Conservation (phyloP, 163 green algal genomes). For the Scenedesmus sp. region DNA sequence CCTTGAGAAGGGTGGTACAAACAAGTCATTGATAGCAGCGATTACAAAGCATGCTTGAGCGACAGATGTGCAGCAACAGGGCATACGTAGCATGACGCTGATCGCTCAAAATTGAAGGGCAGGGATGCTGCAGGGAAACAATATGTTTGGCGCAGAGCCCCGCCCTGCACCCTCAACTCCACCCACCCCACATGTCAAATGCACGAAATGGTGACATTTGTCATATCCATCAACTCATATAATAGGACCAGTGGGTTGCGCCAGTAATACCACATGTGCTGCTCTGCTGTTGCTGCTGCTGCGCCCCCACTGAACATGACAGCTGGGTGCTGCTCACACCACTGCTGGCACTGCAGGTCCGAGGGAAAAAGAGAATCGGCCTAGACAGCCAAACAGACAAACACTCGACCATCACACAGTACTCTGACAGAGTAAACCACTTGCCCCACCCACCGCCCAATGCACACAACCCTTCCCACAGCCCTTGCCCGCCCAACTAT, state of each 20-base stretch:
- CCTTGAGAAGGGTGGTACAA: too few relatives aligned
- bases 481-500: neutral
- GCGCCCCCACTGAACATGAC: neutral
- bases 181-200: neutral
- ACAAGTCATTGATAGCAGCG: neutral
- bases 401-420: neutral
- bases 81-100: neutral
- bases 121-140: neutral
- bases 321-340: neutral
- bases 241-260: neutral
- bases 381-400: neutral
- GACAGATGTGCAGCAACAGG: neutral
- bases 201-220: neutral
- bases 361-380: neutral
- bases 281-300: neutral
- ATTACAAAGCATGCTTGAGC: neutral
- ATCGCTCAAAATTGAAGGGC: neutral
- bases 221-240: neutral
- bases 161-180: neutral
- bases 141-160: neutral
- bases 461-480: neutral
- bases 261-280: neutral
- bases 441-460: neutral
- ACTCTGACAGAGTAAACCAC: neutral
- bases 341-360: conserved; percentile 8